These are phyloP conservation scores for Botryotinia globosa DNA, from an alignment of 2,329 filamentous ascomycete species.

Conservation along the genomic window DNA sequence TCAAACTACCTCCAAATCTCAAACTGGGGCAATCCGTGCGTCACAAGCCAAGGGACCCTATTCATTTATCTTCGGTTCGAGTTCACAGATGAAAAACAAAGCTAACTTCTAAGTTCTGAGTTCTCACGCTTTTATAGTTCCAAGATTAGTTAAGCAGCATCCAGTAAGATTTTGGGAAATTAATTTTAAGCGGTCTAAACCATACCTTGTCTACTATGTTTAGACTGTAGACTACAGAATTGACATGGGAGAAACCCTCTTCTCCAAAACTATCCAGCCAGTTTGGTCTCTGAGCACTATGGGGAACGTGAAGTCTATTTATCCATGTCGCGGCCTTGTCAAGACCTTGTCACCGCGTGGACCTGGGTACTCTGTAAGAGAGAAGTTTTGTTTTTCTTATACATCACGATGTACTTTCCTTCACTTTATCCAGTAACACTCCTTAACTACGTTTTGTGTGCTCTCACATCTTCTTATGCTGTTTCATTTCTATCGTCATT, in stretches of 20 bases:
- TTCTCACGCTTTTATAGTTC: conserved; percentile 3
- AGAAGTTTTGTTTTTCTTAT: conserved; percentile 17
- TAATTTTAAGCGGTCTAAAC: conserved; percentile 10
- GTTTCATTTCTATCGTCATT: conserved; percentile 9
- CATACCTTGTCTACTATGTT: conserved; percentile 13
- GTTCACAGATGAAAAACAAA: background rate
- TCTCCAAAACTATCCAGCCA: conserved; percentile 12
- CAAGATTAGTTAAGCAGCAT: conserved; percentile 2
- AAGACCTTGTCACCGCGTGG: conserved; percentile 11
- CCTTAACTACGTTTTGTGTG: conserved; percentile 8
- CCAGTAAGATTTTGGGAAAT: conserved; percentile 15
- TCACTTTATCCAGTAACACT: conserved; percentile 11
- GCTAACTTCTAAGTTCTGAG: background rate
- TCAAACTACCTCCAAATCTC: conserved; percentile 9
- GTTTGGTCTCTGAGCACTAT: conserved; percentile 12
- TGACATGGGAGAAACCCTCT: conserved; percentile 8
- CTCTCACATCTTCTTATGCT: conserved; percentile 7
- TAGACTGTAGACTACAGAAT: conserved; percentile 2
- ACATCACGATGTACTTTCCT: background rate
- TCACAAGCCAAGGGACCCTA: conserved; percentile 6
- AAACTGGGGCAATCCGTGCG: conserved; percentile 15
- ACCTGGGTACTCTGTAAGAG: background rate
- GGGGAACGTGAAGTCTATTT: conserved; percentile 15
- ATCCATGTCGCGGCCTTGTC: conserved; percentile 12
- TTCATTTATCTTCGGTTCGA: background rate